These are phyloP conservation scores for Artemisia tridentata DNA, from an alignment of 129 eudicot genomes.

Conservation along the genomic window DNA sequence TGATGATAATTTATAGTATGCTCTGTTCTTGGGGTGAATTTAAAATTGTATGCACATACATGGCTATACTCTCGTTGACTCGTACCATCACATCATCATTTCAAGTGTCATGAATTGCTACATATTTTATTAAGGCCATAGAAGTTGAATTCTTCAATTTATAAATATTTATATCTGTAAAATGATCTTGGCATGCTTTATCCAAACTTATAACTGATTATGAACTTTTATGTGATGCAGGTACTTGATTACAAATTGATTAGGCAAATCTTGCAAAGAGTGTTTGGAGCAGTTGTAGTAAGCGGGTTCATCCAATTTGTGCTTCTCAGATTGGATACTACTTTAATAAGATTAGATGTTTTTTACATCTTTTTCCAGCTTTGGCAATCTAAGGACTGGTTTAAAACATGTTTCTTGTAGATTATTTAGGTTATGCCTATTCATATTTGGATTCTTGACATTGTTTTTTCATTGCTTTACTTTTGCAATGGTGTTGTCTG, in stretches of 20 bases:
- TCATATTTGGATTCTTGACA: conserved; percentile 23
- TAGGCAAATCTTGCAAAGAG: conserved; percentile 25
- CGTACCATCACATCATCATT: background rate
- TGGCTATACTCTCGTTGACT: background rate
- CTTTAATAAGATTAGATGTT: conserved; percentile 30
- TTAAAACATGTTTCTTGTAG: conserved; percentile 21
- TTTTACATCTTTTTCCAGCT: conserved; percentile 25
- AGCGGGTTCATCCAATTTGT: conserved; percentile 15
- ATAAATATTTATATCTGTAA: background rate
- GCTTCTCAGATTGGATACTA: conserved; percentile 12
- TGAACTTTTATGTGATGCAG: conserved; percentile 25
- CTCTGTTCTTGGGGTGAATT: no score
- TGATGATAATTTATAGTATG: no score
- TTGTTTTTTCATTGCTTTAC: background rate
- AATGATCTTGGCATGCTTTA: background rate
- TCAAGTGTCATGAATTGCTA: background rate
- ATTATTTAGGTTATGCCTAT: conserved; percentile 7
- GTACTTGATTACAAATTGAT: conserved; percentile 34
- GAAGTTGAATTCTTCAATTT: conserved; percentile 3
- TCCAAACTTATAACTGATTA: background rate
- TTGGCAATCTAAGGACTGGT: conserved; percentile 21
- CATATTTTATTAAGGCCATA: background rate
- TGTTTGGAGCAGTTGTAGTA: conserved; percentile 21
- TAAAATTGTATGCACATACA: background rate
- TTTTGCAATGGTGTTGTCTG: background rate